Evolutionary conservation across 2,329 filamentous ascomycete genomes (phyloP), one percentile per base, ranked within the genome.

Genomic region (Elsinoe perseae): DNA sequence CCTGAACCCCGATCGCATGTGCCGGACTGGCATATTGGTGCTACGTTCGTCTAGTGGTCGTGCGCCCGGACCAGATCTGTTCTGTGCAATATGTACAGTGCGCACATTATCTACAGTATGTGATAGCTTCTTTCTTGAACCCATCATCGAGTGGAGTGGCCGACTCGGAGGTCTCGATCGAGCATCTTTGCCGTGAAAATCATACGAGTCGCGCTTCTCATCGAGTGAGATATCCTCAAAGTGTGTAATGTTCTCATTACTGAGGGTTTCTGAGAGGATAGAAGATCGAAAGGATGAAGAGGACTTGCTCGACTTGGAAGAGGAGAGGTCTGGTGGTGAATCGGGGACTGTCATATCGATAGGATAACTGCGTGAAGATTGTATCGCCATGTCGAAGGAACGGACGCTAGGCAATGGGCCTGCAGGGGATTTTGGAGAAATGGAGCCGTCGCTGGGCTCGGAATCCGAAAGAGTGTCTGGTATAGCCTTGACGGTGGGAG

Each of bases 171-270:
- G 53, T 32, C 53, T 40, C 16, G 38, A 36, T 23, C 53, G 53
- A 27, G 40, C 27, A 56, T 56, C 53, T 16, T 56, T 56, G 21
- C 18, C n/a, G 21, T 56, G 55, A 14, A 59, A 38, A n/a, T 61
- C 60, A 14, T 60, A 57, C 4, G 63, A 61, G 30, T 65, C 63
- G 20, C 61, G 58, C 23, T 56, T 59, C 34, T 87, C 85, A 59
- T 90, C 86, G 27, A 97, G 81, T 10, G 87, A 89, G 68, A 96
- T 95, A 62, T 96, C 92, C 69, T 97, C 92, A 65, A 96, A 96
- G 69, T 96, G 84, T 61, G 83, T 84, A 57, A 86, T 81, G 66
- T 95, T 88, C 65, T 85, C 83, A 23, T 73, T 71, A 63, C 69
- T 68, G 59, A 71, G 69, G 46, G 70, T 67, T 63, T 88, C 87